phyloP scores from a whole-genome alignment of 805 yeast species.

The Dipodascopsis tothii region DNA sequence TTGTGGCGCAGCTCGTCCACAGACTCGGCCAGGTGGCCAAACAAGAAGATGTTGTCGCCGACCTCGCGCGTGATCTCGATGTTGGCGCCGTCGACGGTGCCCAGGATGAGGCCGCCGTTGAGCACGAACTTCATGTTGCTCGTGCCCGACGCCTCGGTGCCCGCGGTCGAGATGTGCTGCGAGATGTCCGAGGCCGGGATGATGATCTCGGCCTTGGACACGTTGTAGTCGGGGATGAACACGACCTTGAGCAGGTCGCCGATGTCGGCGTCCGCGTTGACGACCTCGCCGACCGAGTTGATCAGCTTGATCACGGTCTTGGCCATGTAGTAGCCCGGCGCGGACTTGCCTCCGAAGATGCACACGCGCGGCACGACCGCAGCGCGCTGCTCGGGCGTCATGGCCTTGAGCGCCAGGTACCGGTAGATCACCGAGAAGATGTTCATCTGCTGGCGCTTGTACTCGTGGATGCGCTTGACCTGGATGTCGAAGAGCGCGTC shows the following conservation, averaged over 20 bases:
- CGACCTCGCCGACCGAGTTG: conserved; percentile 71
- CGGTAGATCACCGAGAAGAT: conserved; percentile 83
- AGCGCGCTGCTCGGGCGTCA: conserved; percentile 53
- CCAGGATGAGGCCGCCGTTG: conserved; percentile 88
- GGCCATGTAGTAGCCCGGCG: conserved; percentile 97
- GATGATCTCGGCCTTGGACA: conserved; percentile 86
- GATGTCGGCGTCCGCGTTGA: conserved; percentile 69
- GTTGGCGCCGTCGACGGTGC: conserved; percentile 96
- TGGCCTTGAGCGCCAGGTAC: conserved; percentile 65
- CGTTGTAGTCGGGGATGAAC: conserved; percentile 86
- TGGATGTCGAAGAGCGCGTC: conserved; percentile 79
- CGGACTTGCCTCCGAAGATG: conserved; percentile 89
- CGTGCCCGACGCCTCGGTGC: conserved; percentile 95
- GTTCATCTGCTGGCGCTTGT: conserved; percentile 89
- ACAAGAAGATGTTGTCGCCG: conserved; percentile 85
- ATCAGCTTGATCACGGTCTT: conserved; percentile 80
- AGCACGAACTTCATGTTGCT: conserved; percentile 92
- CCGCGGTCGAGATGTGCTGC: conserved; percentile 93
- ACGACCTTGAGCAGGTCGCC: conserved; percentile 75
- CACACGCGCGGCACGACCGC: conserved; percentile 67
- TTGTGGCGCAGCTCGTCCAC: conserved; percentile 78
- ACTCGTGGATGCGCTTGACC: conserved; percentile 91
- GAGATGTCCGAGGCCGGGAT: conserved; percentile 85
- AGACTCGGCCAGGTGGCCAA: conserved; percentile 83
- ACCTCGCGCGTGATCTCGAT: conserved; percentile 90